Evolutionary conservation across 179 eudicot species (phyloP), one percentile per base, ranked within the genome.

Genomic region (Vitellaria paradoxa): DNA sequence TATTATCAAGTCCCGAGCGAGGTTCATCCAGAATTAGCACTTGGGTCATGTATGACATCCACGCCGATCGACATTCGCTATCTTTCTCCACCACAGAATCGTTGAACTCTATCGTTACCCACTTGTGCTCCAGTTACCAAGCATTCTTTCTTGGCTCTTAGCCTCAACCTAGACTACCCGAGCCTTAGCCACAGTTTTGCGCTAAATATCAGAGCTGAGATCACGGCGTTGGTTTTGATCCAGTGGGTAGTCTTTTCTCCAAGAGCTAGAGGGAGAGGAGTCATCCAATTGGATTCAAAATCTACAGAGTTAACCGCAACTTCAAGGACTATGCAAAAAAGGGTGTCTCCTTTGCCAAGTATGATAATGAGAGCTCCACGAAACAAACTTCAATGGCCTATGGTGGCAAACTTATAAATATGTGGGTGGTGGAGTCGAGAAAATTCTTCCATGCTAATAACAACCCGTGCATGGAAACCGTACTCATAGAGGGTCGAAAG

Each of bases 61-160:
- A 96, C 93, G 0, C 99, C 99, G 10, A 96, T 96, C 3, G 99
- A 93, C 13, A 96, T 98, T 68, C 99, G 85, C 56, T 98, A 84
- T 61, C 98, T 77, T 76, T 96, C 99, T 0, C 99, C 99, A 0
- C 99, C 99, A 0, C 98, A 96, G 49, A 96, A 87, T 13, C 99
- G 98, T 0, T 98, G 89, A 9, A 88, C 81, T 17, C 82, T 77
- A 13, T 90, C 93, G 20, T 86, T 91, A 0, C 99, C 99, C 0
- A 96, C 93, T 0, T 94, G 79, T 37, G 88, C 78, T 46, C 79
- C 82, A 1, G 50, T 92, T 94, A 26, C 77, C 72, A 40, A 96
- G 73, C 10, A 97, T 90, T 10, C 93, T 88, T 84, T 96, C 99
- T 65, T 88, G 87, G 37, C 99, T 75, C 86, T 79, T 2, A 81